A percentile compares a stretch with the other conserved stretches of the same genome.
Conservation (phyloP, 1,284 basidiomycete genomes). For the Megacollybia platyphylla region DNA sequence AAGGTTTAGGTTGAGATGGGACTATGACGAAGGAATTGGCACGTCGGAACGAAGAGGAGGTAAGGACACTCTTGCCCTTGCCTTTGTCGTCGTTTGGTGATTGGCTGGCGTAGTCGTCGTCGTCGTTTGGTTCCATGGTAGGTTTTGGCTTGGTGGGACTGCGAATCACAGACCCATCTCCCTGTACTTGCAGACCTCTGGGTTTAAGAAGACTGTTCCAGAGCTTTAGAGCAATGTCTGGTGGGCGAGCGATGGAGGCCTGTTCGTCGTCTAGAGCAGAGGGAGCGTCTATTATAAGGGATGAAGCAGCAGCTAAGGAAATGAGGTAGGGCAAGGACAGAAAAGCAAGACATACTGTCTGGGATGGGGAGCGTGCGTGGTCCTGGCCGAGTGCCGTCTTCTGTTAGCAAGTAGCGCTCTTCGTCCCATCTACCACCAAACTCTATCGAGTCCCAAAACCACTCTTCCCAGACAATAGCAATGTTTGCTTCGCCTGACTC, state of each 20-base stretch:
- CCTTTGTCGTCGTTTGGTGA: constrained; percentile 3
- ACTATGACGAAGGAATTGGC: constrained; percentile 43
- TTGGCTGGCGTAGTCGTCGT: not conserved
- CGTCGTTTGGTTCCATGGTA: constrained; percentile 1
- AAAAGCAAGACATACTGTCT: not conserved
- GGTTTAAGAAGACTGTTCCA: constrained; percentile 54
- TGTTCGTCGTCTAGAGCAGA: constrained; percentile 37
- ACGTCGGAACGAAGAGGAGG: constrained; percentile 32
- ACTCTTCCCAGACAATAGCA: constrained; percentile 71
- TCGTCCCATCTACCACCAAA: constrained; percentile 38
- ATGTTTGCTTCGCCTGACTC: constrained; percentile 49
- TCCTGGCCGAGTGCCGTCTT: constrained; percentile 1
- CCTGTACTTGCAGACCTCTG: constrained; percentile 47
- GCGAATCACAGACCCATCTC: constrained; percentile 29
- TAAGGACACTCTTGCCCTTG: constrained; percentile 30
- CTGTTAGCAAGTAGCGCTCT: not conserved
- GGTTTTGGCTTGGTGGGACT: constrained; percentile 36
- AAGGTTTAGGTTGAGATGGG: constrained; percentile 3
- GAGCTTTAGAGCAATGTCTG: constrained; percentile 45
- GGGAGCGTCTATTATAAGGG: not conserved
- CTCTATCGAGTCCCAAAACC: constrained; percentile 73
- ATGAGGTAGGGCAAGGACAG: not conserved
- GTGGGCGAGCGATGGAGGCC: constrained; percentile 38
- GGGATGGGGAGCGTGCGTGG: not conserved
- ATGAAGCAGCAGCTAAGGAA: not conserved